A percentile compares a stretch with the other conserved stretches of the same genome.
phyloP scores from a whole-genome alignment of 2,329 filamentous ascomycete genomes.

The Fusarium nelsonii region DNA sequence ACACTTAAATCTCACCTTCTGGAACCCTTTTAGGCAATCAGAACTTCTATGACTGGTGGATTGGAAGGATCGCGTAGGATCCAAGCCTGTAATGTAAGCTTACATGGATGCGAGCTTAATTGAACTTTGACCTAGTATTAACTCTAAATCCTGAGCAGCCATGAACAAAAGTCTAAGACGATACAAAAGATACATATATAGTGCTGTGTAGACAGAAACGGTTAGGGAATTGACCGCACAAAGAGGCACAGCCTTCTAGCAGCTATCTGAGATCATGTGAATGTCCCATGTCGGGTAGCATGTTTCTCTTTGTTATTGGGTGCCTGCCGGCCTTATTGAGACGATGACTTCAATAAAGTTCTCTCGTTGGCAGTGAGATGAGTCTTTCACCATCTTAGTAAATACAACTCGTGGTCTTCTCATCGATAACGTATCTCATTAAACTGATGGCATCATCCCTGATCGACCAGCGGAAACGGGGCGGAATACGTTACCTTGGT shows the following conservation, averaged over 20 bases:
- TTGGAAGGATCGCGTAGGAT: neutral
- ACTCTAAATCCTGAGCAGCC: neutral
- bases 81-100: neutral
- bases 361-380: neutral
- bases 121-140: neutral
- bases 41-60: neutral
- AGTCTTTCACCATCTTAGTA: neutral
- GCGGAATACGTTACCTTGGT: neutral
- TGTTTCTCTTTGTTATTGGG: neutral
- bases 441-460: neutral
- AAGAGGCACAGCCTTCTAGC: neutral
- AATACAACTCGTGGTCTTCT: neutral
- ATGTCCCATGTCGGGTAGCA: too few species aligned
- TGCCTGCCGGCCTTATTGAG: too few species aligned
- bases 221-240: neutral
- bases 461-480: neutral
- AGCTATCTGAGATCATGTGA: neutral
- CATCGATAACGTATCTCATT: neutral
- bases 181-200: neutral
- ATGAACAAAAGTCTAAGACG: neutral
- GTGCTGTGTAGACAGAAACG: too few species aligned
- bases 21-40: neutral
- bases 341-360: too few species aligned
- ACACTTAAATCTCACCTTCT: slow-evolving; percentile 1
- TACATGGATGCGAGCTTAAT: neutral